Evolutionary conservation across 768 basidiomycete genomes (phyloP).

Genomic region (Podaxis sp.): DNA sequence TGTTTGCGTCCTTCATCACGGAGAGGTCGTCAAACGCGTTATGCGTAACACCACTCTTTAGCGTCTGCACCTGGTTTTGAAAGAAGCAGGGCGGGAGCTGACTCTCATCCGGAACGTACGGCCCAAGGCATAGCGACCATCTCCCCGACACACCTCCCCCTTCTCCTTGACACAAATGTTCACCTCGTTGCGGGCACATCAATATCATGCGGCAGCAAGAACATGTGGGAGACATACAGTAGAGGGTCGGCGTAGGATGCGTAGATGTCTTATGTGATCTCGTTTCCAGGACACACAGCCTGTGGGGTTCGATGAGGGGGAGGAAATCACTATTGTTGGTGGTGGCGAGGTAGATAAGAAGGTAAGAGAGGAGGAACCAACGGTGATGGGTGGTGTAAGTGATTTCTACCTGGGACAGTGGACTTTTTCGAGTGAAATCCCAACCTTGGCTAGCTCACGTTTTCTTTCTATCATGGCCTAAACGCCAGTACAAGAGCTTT

Average conservation of each 20-base stretch:
- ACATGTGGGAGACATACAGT: constrained; percentile 73
- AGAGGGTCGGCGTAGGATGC: constrained; percentile 67
- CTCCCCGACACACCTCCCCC: too few species aligned
- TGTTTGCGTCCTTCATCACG: too few species aligned
- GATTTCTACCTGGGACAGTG: background rate
- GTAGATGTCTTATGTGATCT: constrained; percentile 72
- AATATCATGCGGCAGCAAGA: constrained; percentile 69
- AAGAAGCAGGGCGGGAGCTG: too few species aligned
- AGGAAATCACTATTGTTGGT: constrained; percentile 53
- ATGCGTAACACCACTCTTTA: background rate
- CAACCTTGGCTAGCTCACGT: too few species aligned
- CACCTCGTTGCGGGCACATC: constrained; percentile 57
- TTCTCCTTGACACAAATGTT: constrained; percentile 69
- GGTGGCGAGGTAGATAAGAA: background rate
- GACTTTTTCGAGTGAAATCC: too few species aligned
- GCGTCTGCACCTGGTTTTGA: constrained; percentile 23
- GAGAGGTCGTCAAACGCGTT: too few species aligned
- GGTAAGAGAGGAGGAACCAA: background rate
- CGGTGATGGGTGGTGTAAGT: background rate
- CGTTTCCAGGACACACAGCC: constrained; percentile 91
- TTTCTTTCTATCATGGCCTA: too few species aligned
- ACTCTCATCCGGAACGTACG: too few species aligned
- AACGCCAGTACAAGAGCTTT: too few species aligned
- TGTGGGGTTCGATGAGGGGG: constrained; percentile 80
- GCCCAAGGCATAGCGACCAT: too few species aligned